Percentiles rank a stretch among this genome's conserved stretches.
phyloP scores from a whole-genome alignment of 257 asterid species.

The Jacaranda copaia region DNA sequence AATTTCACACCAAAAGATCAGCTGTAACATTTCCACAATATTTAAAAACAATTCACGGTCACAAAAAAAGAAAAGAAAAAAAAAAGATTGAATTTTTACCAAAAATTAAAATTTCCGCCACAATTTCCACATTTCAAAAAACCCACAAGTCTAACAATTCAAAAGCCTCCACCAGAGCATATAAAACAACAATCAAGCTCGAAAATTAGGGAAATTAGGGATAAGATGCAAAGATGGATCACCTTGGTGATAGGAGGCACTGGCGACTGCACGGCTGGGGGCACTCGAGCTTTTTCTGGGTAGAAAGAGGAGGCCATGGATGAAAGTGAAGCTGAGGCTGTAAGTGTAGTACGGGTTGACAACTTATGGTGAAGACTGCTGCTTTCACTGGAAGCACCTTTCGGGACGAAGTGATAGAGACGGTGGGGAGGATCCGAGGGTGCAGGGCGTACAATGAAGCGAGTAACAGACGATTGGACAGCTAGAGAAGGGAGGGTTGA shows the following conservation, averaged over 20 bases:
- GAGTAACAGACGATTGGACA: conserved; percentile 46
- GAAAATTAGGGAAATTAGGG: not conserved
- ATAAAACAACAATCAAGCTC: conserved; percentile 21
- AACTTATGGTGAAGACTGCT: conserved; percentile 1
- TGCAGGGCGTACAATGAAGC: conserved; percentile 41
- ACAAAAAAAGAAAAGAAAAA: not conserved
- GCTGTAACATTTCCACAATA: not conserved
- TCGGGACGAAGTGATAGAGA: conserved; percentile 31
- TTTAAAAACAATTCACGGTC: not conserved
- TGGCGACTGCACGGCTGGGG: conserved; percentile 63
- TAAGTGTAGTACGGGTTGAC: conserved; percentile 41
- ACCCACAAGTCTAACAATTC: conserved; percentile 5
- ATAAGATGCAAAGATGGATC: not conserved
- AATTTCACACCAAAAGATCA: not conserved
- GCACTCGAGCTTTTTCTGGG: conserved; percentile 81
- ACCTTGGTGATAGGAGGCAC: conserved; percentile 74
- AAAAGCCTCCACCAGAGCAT: conserved; percentile 18
- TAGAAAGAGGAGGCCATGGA: conserved; percentile 69
- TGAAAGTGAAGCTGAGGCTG: conserved; percentile 49
- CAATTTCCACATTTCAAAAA: not conserved
- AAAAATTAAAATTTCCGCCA: not conserved
- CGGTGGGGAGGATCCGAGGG: conserved; percentile 41
- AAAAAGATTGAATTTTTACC: not conserved
- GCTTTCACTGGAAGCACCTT: conserved; percentile 31
- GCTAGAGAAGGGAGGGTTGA: conserved; percentile 37